Evolutionary conservation across 164 flowering plant species (phyloP).

Genomic region (Stephania cephalantha): DNA sequence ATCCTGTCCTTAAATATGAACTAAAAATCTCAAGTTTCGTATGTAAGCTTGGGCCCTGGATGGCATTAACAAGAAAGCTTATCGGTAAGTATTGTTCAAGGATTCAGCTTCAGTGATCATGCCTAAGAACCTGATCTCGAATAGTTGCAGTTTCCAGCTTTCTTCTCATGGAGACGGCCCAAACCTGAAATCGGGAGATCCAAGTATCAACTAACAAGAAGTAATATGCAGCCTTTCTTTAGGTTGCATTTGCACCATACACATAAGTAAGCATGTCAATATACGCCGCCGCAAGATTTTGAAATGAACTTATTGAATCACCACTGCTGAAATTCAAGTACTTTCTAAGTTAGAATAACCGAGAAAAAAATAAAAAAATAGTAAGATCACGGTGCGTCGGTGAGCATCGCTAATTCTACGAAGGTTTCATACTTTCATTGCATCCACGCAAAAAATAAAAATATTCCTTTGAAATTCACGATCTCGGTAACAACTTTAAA

Average conservation of each 20-base stretch:
- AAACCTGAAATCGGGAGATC: background rate
- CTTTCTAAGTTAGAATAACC: background rate
- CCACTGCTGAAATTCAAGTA: background rate
- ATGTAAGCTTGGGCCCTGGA: background rate
- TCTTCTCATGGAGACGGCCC: background rate
- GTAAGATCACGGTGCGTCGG: too few species aligned
- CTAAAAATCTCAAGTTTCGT: background rate
- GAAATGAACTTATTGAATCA: background rate
- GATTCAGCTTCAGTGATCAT: background rate
- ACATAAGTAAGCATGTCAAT: background rate
- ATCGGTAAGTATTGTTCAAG: background rate
- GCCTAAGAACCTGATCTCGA: background rate
- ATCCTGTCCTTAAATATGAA: conserved; percentile 7
- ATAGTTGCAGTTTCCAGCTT: background rate
- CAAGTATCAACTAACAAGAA: background rate
- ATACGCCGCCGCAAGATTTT: too few species aligned
- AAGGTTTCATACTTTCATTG: too few species aligned
- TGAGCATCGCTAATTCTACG: too few species aligned
- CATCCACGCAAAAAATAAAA: too few species aligned
- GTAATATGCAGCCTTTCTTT: background rate
- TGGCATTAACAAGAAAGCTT: background rate
- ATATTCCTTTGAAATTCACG: too few species aligned
- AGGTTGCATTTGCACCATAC: too few species aligned
- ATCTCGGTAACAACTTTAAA: too few species aligned
- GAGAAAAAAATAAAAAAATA: too few species aligned